phyloP scores from a whole-genome alignment of 2,329 filamentous ascomycete genomes.

The Metarhizium humberi region DNA sequence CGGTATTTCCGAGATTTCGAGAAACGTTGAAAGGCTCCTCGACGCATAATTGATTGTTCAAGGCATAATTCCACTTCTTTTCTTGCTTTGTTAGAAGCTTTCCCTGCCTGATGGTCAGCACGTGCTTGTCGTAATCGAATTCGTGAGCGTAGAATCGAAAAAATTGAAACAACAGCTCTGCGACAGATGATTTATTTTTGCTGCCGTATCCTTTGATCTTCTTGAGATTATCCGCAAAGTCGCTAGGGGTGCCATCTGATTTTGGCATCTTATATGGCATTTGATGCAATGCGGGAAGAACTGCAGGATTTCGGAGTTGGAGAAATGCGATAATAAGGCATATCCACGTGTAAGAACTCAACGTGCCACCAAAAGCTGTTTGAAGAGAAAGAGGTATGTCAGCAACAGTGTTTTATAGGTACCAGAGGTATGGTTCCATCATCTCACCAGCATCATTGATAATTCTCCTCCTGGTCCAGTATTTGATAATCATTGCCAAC shows the following conservation, averaged over 20 bases:
- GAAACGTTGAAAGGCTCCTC: conserved; percentile 92
- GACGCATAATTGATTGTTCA: conserved; percentile 82
- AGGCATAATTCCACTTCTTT: conserved; percentile 75
- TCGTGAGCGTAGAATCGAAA: conserved; percentile 93
- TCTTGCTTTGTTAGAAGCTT: conserved; percentile 69
- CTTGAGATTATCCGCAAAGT: conserved; percentile 80
- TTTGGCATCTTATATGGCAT: conserved; percentile 37
- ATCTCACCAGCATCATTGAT: conserved; percentile 85
- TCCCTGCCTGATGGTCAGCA: conserved; percentile 77
- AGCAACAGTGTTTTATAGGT: conserved; percentile 11
- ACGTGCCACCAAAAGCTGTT: conserved; percentile 78
- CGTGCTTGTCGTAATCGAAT: conserved; percentile 77
- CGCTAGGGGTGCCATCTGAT: conserved; percentile 57
- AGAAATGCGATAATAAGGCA: conserved; percentile 96
- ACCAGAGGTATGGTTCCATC: background rate
- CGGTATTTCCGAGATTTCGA: conserved; percentile 90
- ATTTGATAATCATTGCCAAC: conserved; percentile 92
- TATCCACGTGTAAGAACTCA: conserved; percentile 99
- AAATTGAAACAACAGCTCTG: conserved; percentile 86
- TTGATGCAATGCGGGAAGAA: conserved; percentile 80
- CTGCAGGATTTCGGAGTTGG: conserved; percentile 73
- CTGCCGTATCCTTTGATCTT: conserved; percentile 64
- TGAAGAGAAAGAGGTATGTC: background rate
- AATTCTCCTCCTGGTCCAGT: conserved; percentile 90
- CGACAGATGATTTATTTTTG: conserved; percentile 72